Evolutionary conservation across 192 early-diverging fungal genomes (phyloP).

Genomic region (Entomortierella chlamydospora): DNA sequence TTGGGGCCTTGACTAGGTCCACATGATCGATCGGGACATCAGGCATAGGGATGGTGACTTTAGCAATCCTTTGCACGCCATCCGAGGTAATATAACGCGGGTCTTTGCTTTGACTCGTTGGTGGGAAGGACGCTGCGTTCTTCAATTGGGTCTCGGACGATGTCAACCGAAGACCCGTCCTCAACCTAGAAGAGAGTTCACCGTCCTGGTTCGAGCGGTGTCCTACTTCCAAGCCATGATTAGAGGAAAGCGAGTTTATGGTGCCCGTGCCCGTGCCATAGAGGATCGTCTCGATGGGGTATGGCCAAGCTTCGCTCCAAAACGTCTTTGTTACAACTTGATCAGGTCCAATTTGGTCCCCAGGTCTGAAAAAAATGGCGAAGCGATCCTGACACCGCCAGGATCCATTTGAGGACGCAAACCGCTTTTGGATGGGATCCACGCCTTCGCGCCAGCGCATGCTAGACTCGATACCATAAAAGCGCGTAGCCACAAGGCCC

Average conservation of each 20-base stretch:
- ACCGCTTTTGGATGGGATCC: constrained; percentile 46
- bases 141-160: constrained; percentile 24
- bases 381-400: constrained; percentile 55
- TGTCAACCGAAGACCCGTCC: constrained; percentile 7
- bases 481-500: constrained; percentile 36
- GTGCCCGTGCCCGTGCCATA: no score
- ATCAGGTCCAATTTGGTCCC: constrained; percentile 44
- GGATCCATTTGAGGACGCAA: constrained; percentile 43
- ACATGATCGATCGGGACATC: constrained; percentile 51
- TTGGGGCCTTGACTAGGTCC: constrained; percentile 43
- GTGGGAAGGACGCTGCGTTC: constrained; percentile 32
- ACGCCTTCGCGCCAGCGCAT: constrained; percentile 53
- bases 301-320: constrained; percentile 56
- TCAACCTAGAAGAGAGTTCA: constrained; percentile 11
- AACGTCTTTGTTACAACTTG: constrained; percentile 52
- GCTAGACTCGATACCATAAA: constrained; percentile 50
- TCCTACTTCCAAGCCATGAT: background rate
- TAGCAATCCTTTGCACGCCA: constrained; percentile 48
- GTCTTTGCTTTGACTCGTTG: constrained; percentile 8
- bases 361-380: constrained; percentile 48
- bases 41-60: constrained; percentile 48
- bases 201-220: constrained; percentile 30
- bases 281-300: constrained; percentile 50
- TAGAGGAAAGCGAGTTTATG: background rate
- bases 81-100: constrained; percentile 49